Percentiles rank a stretch among this genome's conserved stretches.
Conservation (phyloP, 2,329 filamentous ascomycete genomes). For the Aphanoascus verrucosus region DNA sequence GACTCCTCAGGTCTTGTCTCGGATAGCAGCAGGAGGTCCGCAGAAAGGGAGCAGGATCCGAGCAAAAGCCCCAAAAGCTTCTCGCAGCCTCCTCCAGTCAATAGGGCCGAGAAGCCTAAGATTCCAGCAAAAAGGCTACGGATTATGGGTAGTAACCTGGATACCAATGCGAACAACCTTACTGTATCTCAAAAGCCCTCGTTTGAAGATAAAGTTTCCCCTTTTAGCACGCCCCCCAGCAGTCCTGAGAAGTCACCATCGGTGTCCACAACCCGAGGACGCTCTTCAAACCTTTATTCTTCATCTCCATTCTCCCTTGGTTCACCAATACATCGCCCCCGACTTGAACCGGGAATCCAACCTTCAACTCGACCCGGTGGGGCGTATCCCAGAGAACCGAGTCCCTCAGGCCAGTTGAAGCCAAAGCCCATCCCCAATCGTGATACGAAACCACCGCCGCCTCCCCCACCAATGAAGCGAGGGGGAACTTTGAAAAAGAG, state of each 20-base stretch:
- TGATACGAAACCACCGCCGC: conserved; percentile 13
- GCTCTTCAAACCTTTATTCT: conserved; percentile 1
- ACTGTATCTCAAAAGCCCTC: conserved; percentile 22
- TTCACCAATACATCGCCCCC: not conserved
- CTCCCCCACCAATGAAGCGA: conserved; percentile 20
- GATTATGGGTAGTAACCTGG: conserved; percentile 32
- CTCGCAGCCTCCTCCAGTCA: conserved; percentile 60
- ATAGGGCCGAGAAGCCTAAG: conserved; percentile 68
- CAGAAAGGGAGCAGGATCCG: conserved; percentile 15
- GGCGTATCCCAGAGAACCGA: conserved; percentile 17
- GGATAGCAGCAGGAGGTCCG: not conserved
- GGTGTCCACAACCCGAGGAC: not conserved
- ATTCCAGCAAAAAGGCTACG: conserved; percentile 41
- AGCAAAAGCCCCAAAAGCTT: conserved; percentile 28
- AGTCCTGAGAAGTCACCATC: conserved; percentile 49
- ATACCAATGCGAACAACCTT: conserved; percentile 17
- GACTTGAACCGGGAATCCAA: conserved; percentile 1
- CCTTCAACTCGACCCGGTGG: conserved; percentile 14
- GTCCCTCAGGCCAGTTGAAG: conserved; percentile 23
- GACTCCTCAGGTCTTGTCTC: conserved; percentile 44
- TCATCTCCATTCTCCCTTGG: conserved; percentile 7
- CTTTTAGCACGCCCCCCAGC: conserved; percentile 76
- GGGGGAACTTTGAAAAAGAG: conserved; percentile 19
- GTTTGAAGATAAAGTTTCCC: conserved; percentile 50
- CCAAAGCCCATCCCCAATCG: conserved; percentile 26